These are phyloP conservation scores for Microcyclospora tardicrescens DNA, from an alignment of 2,329 filamentous ascomycete species.

Conservation along the genomic window DNA sequence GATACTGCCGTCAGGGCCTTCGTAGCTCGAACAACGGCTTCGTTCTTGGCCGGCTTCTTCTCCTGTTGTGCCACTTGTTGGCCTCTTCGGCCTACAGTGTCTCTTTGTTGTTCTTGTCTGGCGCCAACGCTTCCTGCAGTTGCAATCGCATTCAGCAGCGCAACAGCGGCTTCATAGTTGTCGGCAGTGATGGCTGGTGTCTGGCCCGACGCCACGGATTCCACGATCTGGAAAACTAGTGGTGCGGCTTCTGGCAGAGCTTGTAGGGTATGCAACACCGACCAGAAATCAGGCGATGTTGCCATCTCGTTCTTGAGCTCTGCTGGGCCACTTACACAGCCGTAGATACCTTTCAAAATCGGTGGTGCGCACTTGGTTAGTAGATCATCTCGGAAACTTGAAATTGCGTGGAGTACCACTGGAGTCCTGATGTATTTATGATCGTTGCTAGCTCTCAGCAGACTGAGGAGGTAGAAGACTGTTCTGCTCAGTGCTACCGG, in stretches of 20 bases:
- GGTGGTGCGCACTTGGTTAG: constrained; percentile 64
- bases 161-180: constrained; percentile 83
- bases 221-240: constrained; percentile 75
- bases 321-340: constrained; percentile 66
- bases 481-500: constrained; percentile 71
- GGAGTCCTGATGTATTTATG: constrained; percentile 85
- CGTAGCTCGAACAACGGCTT: constrained; percentile 61
- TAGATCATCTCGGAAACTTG: constrained; percentile 66
- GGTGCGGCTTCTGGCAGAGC: constrained; percentile 53
- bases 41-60: constrained; percentile 44
- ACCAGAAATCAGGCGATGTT: constrained; percentile 95
- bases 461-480: constrained; percentile 71
- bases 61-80: constrained; percentile 10
- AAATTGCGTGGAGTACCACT: constrained; percentile 81
- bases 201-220: constrained; percentile 59
- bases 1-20: constrained; percentile 74
- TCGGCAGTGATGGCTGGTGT: constrained; percentile 80
- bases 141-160: constrained; percentile 79
- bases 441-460: constrained; percentile 77
- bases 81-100: constrained; percentile 24
- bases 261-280: constrained; percentile 65
- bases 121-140: constrained; percentile 65
- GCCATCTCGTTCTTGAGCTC: constrained; percentile 83
- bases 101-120: constrained; percentile 46
- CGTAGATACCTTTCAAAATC: constrained; percentile 63